Base-by-base conservation (phyloP, 2,329 filamentous ascomycete species). In the Rosellinia necatrix region DNA sequence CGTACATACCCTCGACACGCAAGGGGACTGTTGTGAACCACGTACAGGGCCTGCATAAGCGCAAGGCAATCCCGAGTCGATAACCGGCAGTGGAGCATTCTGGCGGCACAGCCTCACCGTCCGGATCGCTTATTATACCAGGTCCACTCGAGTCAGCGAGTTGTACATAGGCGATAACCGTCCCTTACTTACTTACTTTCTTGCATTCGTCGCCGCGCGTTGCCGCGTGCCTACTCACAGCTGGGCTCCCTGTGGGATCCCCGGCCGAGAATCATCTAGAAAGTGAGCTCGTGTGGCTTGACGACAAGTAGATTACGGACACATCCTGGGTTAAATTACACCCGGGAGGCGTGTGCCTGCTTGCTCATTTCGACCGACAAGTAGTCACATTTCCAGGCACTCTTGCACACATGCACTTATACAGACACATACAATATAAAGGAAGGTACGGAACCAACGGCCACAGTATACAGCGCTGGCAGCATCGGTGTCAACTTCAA, bases 11-110 rank as follows among this genome's bases (percentile, higher is more conserved):
- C 13, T 42, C 13, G 7, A 17, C 9, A 41, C 30, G 27, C 37
- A 35, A 49, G 42, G 32, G 46, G 25, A 43, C 35, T 40, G 27
- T 30, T 8, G 35, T 17, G n/a, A 40, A 35, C 44, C 29, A 46
- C 51, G 34, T 40, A 49, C 2, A 7, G 10, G 34, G 15, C 43
- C 43, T 42, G 53, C 57, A 56, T 59, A 59, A 53, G 53, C 53
- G 49, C 38, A 29, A 53, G 44, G 44, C 38, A 34, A 37, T 37
- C 30, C 40, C 38, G 38, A 27, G 34, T 49, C 49, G 44, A 46
- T 25, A 17, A 30, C 42, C 27, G 10, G 15, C 21, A 30, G 24
- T 12, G 32, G 21, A 38, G 10, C n/a, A n/a, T n/a, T n/a, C n/a
- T n/a, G 37, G 24, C 19, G 19, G 24, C 37, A 24, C 32, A 53